Base-by-base conservation (phyloP, 1,139 yeast species). In the Suhomyces atakaporum region DNA sequence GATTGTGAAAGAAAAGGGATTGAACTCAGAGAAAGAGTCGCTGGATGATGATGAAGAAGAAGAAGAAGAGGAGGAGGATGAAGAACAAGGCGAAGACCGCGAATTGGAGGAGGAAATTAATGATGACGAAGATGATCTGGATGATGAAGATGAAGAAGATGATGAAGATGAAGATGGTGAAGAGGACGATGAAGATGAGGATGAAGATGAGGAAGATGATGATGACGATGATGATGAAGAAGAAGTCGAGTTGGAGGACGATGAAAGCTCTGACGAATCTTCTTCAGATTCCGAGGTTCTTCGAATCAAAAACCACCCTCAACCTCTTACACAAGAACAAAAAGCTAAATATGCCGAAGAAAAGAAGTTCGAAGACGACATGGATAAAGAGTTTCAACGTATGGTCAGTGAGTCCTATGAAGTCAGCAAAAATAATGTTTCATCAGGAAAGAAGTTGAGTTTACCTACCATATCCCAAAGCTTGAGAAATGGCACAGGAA, bases 321-420 rank as follows among this genome's bases (percentile, higher is more conserved):
- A 9, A 3, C 16, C 14, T 14, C 24, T 39, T 15, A 27, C 36
- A 20, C 66, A 62, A 23, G 65, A 63, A 16, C 65, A 64, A 20
- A 63, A 54, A 30, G 41, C 64, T 27, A 55, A 53, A 32, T 54
- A 58, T 8, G 70, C 63, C 16, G 69, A 67, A 34, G 79, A 73
- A 27, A 62, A 56, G 28, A 70, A 65, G 44, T 66, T 75, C 31
- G 76, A 73, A 14, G 73, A 69, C 7, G 76, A 72, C 16, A 51
- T 82, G 36, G 85, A 80, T 31, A 68, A 61, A 38, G 82, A 80
- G 47, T 73, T 75, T 44, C 73, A 73, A 36, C 62, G 58, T 38
- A 59, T 81, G 50, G 61, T 79, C 36, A 51, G 62, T 21, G 81
- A 77, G 27, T 71, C 84, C 2, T 59, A 75, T 46, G 72, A 65